phyloP scores from a whole-genome alignment of 345 rosid species.

The Salix caprea region DNA sequence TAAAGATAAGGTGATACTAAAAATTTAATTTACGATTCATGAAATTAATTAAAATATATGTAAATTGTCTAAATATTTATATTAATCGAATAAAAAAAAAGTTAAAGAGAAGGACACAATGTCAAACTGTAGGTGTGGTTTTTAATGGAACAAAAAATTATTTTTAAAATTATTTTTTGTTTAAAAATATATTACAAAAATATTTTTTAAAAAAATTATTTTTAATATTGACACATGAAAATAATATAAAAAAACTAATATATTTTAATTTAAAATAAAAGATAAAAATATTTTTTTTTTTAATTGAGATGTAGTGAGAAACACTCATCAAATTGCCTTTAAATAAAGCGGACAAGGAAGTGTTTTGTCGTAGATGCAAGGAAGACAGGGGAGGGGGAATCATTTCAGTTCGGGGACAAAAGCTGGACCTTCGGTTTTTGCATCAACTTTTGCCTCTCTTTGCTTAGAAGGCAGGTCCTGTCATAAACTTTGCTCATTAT shows the following conservation, averaged over 20 bases:
- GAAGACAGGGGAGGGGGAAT: conserved; percentile 7
- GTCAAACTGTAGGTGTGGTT: not conserved
- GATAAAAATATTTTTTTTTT: no score
- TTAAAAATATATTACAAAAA: no score
- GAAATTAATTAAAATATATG: no score
- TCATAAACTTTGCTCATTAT: conserved; percentile 20
- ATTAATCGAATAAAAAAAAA: no score
- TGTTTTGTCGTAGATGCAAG: not conserved
- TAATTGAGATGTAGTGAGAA: no score
- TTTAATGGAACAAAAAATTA: not conserved
- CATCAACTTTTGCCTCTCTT: conserved; percentile 22
- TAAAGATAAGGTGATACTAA: no score
- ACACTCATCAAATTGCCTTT: not conserved
- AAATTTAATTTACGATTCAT: no score
- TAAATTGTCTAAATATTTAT: no score
- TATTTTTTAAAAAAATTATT: no score
- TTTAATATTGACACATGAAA: fast-evolving
- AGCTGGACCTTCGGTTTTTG: conserved; percentile 23
- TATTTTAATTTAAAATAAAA: no score
- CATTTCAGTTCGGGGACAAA: conserved; percentile 32
- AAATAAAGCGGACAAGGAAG: not conserved
- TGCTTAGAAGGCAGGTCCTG: conserved; percentile 39
- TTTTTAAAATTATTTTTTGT: not conserved
- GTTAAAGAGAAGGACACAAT: not conserved
- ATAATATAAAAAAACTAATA: no score